Percentiles rank a stretch among this genome's conserved stretches.
Evolutionary conservation across 352 stramenopile species (phyloP).

Genomic region (Phytophthora europaea): DNA sequence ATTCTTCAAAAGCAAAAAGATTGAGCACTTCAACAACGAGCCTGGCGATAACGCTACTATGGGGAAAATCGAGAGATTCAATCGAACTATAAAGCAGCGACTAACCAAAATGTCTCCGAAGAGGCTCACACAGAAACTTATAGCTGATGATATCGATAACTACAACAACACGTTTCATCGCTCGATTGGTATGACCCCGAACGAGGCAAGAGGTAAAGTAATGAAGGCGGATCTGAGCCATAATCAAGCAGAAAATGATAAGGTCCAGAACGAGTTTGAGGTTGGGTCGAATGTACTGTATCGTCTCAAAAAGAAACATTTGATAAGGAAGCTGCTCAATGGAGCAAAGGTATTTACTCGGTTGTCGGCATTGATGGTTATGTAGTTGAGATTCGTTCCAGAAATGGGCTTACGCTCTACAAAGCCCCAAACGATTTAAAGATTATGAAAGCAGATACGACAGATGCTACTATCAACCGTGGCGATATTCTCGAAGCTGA

Average conservation of each 20-base stretch:
- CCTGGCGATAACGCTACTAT: neutral
- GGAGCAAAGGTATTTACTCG: slow-evolving; percentile 26
- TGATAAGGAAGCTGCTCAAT: slow-evolving; percentile 36
- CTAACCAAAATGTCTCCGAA: neutral
- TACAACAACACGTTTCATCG: neutral
- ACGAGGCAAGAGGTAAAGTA: neutral
- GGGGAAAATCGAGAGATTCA: neutral
- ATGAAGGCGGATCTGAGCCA: neutral
- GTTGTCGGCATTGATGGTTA: slow-evolving; percentile 40
- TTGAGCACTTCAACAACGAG: neutral
- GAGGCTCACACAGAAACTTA: neutral
- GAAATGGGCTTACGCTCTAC: slow-evolving; percentile 41
- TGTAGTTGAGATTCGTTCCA: slow-evolving; percentile 31
- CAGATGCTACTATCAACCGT: slow-evolving; percentile 22
- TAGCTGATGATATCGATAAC: neutral
- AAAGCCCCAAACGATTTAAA: slow-evolving; percentile 34
- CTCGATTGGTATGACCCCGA: neutral
- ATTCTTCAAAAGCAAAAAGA: neutral
- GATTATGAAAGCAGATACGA: slow-evolving; percentile 27
- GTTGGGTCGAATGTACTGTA: slow-evolving; percentile 20
- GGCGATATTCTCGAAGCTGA: slow-evolving; percentile 30
- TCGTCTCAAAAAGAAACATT: slow-evolving; percentile 35
- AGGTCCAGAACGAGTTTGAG: slow-evolving; percentile 6
- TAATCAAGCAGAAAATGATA: neutral
- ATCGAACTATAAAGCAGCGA: neutral